Evolutionary conservation across 768 basidiomycete genomes (phyloP), one percentile per base, ranked within the genome.

Genomic region (Clitopilus hobsonii): DNA sequence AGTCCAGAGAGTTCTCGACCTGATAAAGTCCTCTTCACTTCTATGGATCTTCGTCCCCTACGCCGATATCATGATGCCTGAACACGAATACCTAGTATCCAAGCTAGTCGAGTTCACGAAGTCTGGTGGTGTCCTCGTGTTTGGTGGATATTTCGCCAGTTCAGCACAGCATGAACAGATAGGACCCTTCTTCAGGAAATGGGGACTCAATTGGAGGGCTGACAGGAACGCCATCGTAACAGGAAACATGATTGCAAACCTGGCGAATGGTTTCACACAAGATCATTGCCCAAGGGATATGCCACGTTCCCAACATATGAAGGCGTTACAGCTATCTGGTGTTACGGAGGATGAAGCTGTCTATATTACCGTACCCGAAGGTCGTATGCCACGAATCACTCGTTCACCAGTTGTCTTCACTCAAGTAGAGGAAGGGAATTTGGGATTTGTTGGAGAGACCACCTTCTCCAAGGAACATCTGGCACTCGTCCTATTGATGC

Each of bases 371-470:
- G 67, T 60, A 1, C 48, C n/a, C n/a, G n/a, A n/a, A 58, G 2
- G 58, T 56, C 20, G 71, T 66, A 7, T 57, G 55, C n/a, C n/a
- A n/a, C n/a, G n/a, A 26, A 53, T 53, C 14, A 56, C 55, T 0
- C 71, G 71, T 50, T 65, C 73, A 0, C 72, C 72, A 52, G 68
- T 61, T 1, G 67, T 69, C 1, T 63, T 64, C 16, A 61, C 63
- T 14, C 61, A 57, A 14, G 61, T 74, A 7, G 72, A 67, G 7
- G 56, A 63, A 0, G 75, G 77, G 5, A 62, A 63, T 25, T 61
- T 78, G 10, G 71, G 74, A 6, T 77, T 69, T 54, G 57, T 76
- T 16, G 76, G 77, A 2, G 75, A 78, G 55, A 73, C 76, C 13
- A 74, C 75, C 63, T 65, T 61, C 1, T 74, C 75, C 57, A 54